phyloP scores from a whole-genome alignment of 139 green algal genomes.

The Limnomonas spitsbergensis region DNA sequence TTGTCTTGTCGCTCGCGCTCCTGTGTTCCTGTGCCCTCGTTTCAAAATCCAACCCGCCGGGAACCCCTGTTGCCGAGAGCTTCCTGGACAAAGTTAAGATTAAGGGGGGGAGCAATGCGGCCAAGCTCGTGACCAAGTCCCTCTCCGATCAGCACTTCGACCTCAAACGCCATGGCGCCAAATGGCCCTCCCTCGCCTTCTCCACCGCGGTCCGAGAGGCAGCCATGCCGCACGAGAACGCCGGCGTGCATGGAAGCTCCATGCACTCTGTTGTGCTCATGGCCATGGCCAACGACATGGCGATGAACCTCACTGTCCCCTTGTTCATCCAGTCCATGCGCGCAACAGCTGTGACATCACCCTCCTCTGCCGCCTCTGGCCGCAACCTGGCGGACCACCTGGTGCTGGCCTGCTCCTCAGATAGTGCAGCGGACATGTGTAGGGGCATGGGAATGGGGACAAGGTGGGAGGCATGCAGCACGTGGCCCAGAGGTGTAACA shows the following conservation, averaged over 20 bases:
- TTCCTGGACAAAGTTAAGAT: background rate
- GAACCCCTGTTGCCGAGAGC: no score
- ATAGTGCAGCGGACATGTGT: background rate
- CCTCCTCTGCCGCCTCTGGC: background rate
- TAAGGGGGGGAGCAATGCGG: background rate
- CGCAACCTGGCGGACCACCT: slow-evolving; percentile 12
- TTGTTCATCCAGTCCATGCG: slow-evolving; percentile 13
- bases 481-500: no score
- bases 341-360: background rate
- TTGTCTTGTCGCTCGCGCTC: no score
- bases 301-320: slow-evolving; percentile 16
- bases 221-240: background rate
- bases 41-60: no score
- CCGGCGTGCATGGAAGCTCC: background rate
- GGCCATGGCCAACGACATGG: slow-evolving; percentile 27
- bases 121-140: background rate
- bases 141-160: background rate
- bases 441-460: background rate
- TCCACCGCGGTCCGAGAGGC: background rate
- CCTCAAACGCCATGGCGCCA: background rate
- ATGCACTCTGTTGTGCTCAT: slow-evolving; percentile 11
- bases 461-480: no score
- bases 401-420: slow-evolving; percentile 13
- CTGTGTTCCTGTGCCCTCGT: no score
- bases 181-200: background rate